Conservation (phyloP, 1,284 basidiomycete species). For the Fomitopsis pinicola region DNA sequence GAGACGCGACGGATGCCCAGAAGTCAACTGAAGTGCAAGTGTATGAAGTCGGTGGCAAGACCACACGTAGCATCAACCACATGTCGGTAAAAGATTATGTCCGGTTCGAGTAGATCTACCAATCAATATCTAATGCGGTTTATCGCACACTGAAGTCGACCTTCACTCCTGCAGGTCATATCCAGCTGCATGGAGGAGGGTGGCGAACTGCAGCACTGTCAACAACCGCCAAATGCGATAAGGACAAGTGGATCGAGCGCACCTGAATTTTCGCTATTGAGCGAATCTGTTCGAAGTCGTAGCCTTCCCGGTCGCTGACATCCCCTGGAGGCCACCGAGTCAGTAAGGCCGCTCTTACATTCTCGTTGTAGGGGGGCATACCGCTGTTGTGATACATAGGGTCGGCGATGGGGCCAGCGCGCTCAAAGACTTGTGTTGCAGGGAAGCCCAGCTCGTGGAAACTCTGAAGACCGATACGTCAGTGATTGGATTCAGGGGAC, state of each 20-base stretch:
- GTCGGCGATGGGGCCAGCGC: constrained; percentile 77
- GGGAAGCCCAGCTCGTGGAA: constrained; percentile 82
- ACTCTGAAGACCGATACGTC: constrained; percentile 38
- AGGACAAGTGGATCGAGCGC: constrained; percentile 14
- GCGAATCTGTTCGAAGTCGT: constrained; percentile 75
- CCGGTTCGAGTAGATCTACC: not conserved
- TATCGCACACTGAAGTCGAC: not conserved
- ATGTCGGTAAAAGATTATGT: not conserved
- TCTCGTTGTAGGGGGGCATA: constrained; percentile 23
- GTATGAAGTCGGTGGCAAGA: not conserved
- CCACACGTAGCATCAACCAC: not conserved
- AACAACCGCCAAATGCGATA: not conserved
- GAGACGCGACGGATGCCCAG: not conserved
- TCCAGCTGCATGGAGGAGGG: constrained; percentile 9
- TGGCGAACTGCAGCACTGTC: constrained; percentile 5
- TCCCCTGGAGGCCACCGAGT: constrained; percentile 45
- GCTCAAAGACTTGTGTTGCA: constrained; percentile 78
- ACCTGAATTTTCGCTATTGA: constrained; percentile 85
- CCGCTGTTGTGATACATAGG: constrained; percentile 86
- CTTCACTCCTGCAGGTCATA: constrained; percentile 7
- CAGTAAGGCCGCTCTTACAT: not conserved
- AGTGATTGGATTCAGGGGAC: not conserved
- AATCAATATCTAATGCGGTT: not conserved
- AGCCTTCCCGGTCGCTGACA: constrained; percentile 70
- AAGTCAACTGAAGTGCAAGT: not conserved